Evolutionary conservation across 805 yeast species (phyloP), one percentile per base, ranked within the genome.

Genomic region (Komagataella ulmi): DNA sequence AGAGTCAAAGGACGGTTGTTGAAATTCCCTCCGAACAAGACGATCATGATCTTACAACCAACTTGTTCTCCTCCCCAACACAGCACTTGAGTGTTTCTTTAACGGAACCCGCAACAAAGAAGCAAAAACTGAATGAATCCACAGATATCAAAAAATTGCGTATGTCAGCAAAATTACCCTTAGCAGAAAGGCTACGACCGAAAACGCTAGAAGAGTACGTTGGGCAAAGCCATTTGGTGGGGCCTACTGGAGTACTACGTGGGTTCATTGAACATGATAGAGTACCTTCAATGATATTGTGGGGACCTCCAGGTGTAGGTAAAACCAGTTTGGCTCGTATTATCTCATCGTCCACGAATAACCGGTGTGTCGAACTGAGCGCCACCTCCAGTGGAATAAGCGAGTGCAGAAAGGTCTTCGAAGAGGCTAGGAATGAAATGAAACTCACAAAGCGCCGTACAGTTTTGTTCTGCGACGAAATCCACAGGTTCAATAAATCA

Each of bases 301-400:
- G 93, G 86, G 99, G 99, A 0, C 96, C 96, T 0, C 95, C 97
- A 1, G 99, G 99, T 0, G 90, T 88, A 2, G 91, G 93, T 73
- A 93, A 93, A 62, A 93, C 99, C 0, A 84, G 97, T 0, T 62
- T 93, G 24, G 70, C 71, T 2, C 57, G 75, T 45, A 75, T 83
- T 43, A 66, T 85, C n/a, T 82, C 89, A 0, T 60, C 67, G 14
- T 67, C 71, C n/a, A 68, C 79, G 1, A 70, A 72, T 47, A 71
- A 80, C 48, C 70, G 81, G 47, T 81, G 88, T 61, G 73, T 86
- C 2, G 97, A 90, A 64, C 68, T 89, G 47, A 86, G 95, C 51
- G 98, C 97, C 0, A 87, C 97, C 0, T 76, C 80, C 51, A 77
- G 83, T 48, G 81, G 88, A 0, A 70, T 83, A 0, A 65, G 70